These are phyloP conservation scores for Manihot esculenta DNA, from an alignment of 441 rosid genomes.

Conservation along the genomic window DNA sequence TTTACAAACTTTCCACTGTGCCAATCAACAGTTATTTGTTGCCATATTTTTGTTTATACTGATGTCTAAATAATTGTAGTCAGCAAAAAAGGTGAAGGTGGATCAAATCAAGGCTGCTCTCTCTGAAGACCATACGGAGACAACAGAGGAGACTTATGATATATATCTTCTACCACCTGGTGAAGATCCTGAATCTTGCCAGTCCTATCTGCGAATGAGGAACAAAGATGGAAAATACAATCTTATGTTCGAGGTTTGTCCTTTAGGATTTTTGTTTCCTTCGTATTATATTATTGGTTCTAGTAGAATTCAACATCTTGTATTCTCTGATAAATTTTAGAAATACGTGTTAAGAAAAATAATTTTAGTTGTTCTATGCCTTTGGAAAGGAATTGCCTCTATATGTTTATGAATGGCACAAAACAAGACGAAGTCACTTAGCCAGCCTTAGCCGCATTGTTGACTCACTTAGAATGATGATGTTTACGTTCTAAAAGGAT, in stretches of 20 bases:
- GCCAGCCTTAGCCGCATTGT: not conserved
- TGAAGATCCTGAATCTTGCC: constrained; percentile 97
- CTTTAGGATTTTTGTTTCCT: constrained; percentile 17
- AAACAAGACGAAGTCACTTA: not conserved
- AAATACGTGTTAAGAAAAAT: not conserved
- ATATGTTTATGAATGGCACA: not conserved
- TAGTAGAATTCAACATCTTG: not conserved
- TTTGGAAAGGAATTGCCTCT: not conserved
- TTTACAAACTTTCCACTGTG: not conserved
- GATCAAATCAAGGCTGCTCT: constrained; percentile 72
- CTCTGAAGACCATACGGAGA: constrained; percentile 65
- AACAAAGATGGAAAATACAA: constrained; percentile 97
- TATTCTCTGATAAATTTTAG: not conserved
- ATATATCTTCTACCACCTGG: constrained; percentile 99
- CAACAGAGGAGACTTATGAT: constrained; percentile 86
- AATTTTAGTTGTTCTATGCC: not conserved
- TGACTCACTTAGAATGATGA: not conserved
- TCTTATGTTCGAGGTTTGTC: constrained; percentile 98
- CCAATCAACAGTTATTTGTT: constrained; percentile 3
- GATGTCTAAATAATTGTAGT: constrained; percentile 51
- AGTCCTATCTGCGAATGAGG: constrained; percentile 96
- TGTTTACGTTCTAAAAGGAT: no score
- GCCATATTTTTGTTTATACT: constrained; percentile 19
- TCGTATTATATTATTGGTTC: not conserved
- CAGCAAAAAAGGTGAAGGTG: constrained; percentile 58